Conservation (phyloP, 2,329 filamentous ascomycete species). For the Knoxdaviesia capensis region DNA sequence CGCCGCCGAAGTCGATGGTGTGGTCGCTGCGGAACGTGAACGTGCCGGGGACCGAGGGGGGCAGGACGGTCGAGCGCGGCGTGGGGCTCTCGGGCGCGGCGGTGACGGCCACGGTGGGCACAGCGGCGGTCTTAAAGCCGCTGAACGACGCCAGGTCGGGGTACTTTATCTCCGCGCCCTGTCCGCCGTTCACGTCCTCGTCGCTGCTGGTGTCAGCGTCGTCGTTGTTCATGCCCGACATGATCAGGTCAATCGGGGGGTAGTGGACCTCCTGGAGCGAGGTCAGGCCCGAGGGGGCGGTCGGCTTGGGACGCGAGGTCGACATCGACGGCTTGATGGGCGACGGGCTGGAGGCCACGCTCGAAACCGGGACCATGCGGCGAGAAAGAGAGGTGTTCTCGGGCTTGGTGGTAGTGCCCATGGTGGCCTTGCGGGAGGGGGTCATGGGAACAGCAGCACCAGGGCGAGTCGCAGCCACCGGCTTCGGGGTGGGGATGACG, state of each 20-base stretch:
- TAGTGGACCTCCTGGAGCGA: no score
- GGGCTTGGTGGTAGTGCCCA: slow-evolving; percentile 65
- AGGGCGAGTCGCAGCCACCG: slow-evolving; percentile 1
- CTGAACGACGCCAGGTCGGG: slow-evolving; percentile 28
- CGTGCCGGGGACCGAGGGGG: slow-evolving; percentile 28
- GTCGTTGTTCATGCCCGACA: slow-evolving; percentile 9
- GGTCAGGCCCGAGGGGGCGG: no score
- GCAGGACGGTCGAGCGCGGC: slow-evolving; percentile 9
- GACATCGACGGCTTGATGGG: no score
- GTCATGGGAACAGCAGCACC: slow-evolving; percentile 33
- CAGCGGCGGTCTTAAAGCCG: no score
- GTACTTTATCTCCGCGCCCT: slow-evolving; percentile 20
- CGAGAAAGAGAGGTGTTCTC: no score
- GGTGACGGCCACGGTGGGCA: no score
- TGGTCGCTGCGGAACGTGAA: slow-evolving; percentile 49
- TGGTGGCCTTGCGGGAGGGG: slow-evolving; percentile 44
- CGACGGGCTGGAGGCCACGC: no score
- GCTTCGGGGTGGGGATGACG: slow-evolving; percentile 22
- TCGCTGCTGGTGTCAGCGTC: no score
- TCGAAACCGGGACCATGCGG: no score
- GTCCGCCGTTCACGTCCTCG: slow-evolving; percentile 2
- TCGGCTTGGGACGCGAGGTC: no score
- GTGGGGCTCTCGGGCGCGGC: slow-evolving; percentile 6
- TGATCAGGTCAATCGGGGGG: slow-evolving; percentile 13
- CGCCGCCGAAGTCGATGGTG: slow-evolving; percentile 34